These are phyloP conservation scores for Isoetes taiwanensis DNA, from an alignment of 75 land plant species.

Conservation along the genomic window DNA sequence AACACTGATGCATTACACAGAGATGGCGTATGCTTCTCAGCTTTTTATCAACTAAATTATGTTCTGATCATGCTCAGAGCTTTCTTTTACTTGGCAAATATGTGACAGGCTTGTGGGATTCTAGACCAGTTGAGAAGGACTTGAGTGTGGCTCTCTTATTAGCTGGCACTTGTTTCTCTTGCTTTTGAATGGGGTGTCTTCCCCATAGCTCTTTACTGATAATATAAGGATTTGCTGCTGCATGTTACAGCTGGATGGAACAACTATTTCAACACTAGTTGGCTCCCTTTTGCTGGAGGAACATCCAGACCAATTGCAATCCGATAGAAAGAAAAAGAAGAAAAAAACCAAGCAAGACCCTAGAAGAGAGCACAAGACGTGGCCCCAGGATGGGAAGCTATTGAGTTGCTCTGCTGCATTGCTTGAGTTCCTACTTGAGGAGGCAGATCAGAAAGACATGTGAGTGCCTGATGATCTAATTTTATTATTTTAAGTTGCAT, in stretches of 20 bases:
- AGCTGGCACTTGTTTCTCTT: too few species aligned
- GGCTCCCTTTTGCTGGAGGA: constrained; percentile 11
- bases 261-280: constrained; percentile 24
- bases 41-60: too few species aligned
- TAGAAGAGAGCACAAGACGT: not conserved
- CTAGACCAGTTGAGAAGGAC: too few species aligned
- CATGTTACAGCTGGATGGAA: constrained; percentile 25
- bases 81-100: too few species aligned
- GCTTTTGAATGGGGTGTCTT: too few species aligned
- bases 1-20: too few species aligned
- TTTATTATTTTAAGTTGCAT: not conserved
- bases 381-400: constrained; percentile 12
- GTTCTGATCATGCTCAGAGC: too few species aligned
- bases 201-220: too few species aligned
- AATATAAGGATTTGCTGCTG: too few species aligned
- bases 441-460: constrained; percentile 53
- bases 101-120: too few species aligned
- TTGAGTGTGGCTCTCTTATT: too few species aligned
- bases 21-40: too few species aligned
- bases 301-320: not conserved
- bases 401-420: constrained; percentile 29
- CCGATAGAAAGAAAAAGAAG: constrained; percentile 22
- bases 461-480: constrained; percentile 7
- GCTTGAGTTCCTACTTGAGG: constrained; percentile 50
- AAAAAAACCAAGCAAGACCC: constrained; percentile 8